Conservation (phyloP, 768 basidiomycete genomes). For the Cystofilobasidium macerans region DNA sequence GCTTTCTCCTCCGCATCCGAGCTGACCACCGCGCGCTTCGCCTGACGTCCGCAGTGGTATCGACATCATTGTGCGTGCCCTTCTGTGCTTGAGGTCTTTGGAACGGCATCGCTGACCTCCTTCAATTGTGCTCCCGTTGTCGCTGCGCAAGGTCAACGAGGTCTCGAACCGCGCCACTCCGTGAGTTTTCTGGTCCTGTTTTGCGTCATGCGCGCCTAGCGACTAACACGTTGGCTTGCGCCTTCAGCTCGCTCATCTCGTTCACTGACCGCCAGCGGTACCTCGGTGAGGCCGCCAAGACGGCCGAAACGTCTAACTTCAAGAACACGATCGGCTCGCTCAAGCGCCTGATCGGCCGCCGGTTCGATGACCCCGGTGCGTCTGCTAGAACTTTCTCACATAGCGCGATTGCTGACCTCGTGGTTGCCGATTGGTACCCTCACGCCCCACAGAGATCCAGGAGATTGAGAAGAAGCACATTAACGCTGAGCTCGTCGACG, state of each 20-base stretch:
- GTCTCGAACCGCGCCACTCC: constrained; percentile 94
- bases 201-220: not conserved
- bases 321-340: constrained; percentile 89
- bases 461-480: constrained; percentile 82
- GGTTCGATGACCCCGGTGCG: constrained; percentile 34
- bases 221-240: not conserved
- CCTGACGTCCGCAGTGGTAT: constrained; percentile 49
- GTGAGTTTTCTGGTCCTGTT: constrained; percentile 45
- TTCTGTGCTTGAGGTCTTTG: not conserved
- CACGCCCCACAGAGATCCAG: constrained; percentile 40
- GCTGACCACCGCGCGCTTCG: constrained; percentile 7
- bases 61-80: constrained; percentile 64
- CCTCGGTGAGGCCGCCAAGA: constrained; percentile 93
- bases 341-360: constrained; percentile 80
- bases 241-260: constrained; percentile 71
- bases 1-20: not conserved
- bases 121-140: not conserved
- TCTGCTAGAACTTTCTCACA: not conserved
- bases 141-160: constrained; percentile 53
- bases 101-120: too few species aligned
- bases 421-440: not conserved
- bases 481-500: constrained; percentile 75
- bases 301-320: constrained; percentile 95
- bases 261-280: constrained; percentile 83
- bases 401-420: not conserved